Base-by-base conservation (phyloP, 2,329 filamentous ascomycete genomes). In the Sclerotinia nivalis region DNA sequence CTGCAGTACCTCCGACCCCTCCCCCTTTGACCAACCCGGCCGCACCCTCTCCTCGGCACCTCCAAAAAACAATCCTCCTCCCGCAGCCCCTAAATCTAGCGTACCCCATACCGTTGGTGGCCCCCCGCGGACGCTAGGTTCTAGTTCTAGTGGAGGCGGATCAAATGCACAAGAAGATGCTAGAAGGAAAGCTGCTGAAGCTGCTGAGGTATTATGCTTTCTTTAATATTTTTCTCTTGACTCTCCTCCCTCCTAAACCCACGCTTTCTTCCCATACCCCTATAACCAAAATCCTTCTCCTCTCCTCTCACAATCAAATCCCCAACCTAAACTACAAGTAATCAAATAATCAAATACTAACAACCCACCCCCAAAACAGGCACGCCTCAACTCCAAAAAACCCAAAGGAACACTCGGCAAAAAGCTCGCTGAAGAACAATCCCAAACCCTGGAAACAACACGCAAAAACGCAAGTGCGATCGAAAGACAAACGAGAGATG, bases 381-480 rank as follows among this genome's bases (percentile, higher is more conserved):
- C 47, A 7, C 62, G 62, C 22, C 50, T 54, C 15, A 18, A 25
- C 8, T 22, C 34, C 37, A n/a, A 66, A 56, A 52, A 52, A 22
- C 62, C 62, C 28, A 62, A 62, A 62, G 60, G 60, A 34, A 22
- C 93, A 78, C 83, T 96, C 18, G 86, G 86, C 47, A 82, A 84
- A 45, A 89, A 93, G 77, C 83, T 97, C 20, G 86, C 89, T 68
- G 89, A 89, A 49, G 91, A 97, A 81, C 92, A 91, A 82, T 89
- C 87, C 75, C 88, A 92, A 82, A 93, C 91, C 12, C 85, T 88
- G 67, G 84, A 82, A 43, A 88, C 90, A 71, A 89, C 88, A 1
- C 82, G 97, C 62, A 88, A 89, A 72, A 86, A 91, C 73, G 86
- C 84, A 5, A 93, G 92, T 77, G 82, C 84, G 66, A 85, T 89